These are phyloP conservation scores for Trichoderma reesei DNA, from an alignment of 495 filamentous ascomycete species.

Conservation along the genomic window DNA sequence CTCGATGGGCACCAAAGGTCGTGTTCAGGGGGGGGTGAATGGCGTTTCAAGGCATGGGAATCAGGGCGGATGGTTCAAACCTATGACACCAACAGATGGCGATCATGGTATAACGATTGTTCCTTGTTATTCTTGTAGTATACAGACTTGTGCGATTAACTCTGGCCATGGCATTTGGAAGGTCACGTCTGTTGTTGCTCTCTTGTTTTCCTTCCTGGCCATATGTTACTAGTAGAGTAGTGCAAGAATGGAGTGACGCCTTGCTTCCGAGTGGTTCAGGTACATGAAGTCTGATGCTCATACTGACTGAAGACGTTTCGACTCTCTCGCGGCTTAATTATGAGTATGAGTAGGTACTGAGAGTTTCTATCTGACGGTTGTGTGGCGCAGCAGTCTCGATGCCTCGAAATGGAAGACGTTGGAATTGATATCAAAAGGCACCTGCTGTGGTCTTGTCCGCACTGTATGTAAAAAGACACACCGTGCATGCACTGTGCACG, in stretches of 20 bases:
- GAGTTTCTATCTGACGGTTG: too few relatives aligned
- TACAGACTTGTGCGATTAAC: background rate
- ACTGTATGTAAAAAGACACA: background rate
- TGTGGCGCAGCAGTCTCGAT: too few relatives aligned
- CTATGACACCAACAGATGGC: background rate
- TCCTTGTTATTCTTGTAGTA: background rate
- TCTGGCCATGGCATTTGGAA: background rate
- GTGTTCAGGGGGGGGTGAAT: background rate
- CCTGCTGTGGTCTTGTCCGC: background rate
- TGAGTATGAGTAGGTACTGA: too few relatives aligned
- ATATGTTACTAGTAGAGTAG: background rate
- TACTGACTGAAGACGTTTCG: too few relatives aligned
- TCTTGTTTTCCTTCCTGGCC: too few relatives aligned
- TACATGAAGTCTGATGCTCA: too few relatives aligned
- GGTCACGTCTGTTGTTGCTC: background rate
- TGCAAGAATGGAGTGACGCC: background rate
- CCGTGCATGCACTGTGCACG: background rate
- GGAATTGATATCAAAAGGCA: background rate
- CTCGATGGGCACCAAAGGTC: background rate
- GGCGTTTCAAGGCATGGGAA: background rate
- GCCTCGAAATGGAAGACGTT: background rate
- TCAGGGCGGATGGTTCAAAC: constrained; percentile 4
- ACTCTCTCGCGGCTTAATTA: too few relatives aligned
- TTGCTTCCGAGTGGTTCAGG: background rate
- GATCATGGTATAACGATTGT: background rate